A percentile compares a stretch with the other conserved stretches of the same genome.
phyloP scores from a whole-genome alignment of 2,329 filamentous ascomycete genomes.

The Basipetospora chlamydospora region DNA sequence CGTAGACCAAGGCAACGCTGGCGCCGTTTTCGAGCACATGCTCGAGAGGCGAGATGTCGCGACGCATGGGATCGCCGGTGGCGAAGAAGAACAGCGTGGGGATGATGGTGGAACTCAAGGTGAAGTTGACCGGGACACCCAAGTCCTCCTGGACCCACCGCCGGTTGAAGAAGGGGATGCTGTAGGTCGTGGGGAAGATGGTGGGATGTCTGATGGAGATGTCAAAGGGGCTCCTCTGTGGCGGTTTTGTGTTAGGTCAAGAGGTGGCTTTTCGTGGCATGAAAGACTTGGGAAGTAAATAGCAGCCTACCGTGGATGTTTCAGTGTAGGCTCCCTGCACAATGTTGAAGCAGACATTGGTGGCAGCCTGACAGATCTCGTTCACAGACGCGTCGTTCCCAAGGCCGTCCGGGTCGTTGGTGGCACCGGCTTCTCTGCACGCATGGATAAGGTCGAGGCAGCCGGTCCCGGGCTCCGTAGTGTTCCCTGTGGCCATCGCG shows the following conservation, averaged over 20 bases:
- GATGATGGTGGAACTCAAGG: constrained; percentile 27
- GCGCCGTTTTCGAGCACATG: constrained; percentile 46
- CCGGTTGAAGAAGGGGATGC: constrained; percentile 50
- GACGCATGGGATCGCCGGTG: constrained; percentile 36
- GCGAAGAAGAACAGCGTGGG: constrained; percentile 43
- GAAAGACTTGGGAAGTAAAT: neutral
- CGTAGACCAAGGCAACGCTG: constrained; percentile 58
- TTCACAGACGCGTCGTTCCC: constrained; percentile 24
- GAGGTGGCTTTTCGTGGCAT: too few species aligned
- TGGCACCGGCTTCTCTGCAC: constrained; percentile 15
- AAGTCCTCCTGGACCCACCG: constrained; percentile 41
- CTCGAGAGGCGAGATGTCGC: constrained; percentile 32
- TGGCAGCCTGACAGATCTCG: constrained; percentile 37
- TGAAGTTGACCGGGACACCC: constrained; percentile 48
- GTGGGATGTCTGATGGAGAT: constrained; percentile 41
- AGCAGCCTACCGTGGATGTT: constrained; percentile 6
- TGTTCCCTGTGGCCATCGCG: constrained; percentile 2
- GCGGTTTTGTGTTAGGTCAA: too few species aligned
- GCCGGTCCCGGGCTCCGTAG: constrained; percentile 19
- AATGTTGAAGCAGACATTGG: constrained; percentile 11
- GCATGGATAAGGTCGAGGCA: neutral
- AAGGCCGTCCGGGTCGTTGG: constrained; percentile 24
- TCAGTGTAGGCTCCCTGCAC: constrained; percentile 18
- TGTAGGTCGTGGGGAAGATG: constrained; percentile 48
- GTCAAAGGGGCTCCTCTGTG: constrained; percentile 34